These are phyloP conservation scores for Gomphus sp. DNA, from an alignment of 1,284 basidiomycete species.

Conservation along the genomic window DNA sequence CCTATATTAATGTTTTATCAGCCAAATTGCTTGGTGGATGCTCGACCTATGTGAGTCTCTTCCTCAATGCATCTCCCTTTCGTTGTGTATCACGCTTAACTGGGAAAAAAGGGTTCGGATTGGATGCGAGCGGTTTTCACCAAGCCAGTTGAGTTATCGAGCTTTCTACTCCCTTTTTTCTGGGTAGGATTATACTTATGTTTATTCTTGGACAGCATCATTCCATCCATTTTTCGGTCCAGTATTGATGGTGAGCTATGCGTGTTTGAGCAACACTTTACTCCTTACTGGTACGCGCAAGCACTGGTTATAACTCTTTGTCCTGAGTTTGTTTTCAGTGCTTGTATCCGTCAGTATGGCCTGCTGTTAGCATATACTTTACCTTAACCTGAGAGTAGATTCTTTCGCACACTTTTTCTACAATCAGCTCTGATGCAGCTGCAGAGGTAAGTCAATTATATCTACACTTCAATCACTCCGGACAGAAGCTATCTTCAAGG, in stretches of 20 bases:
- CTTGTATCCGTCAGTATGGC: slow-evolving; percentile 60
- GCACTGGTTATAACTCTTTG: slow-evolving; percentile 5
- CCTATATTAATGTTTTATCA: slow-evolving; percentile 17
- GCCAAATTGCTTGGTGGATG: slow-evolving; percentile 86
- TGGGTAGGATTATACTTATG: background rate
- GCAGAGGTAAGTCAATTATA: slow-evolving; percentile 55
- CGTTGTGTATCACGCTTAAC: background rate
- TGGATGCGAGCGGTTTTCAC: slow-evolving; percentile 80
- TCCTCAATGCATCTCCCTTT: slow-evolving; percentile 1
- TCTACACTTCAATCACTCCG: background rate
- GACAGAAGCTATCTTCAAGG: slow-evolving; percentile 32
- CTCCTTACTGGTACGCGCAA: slow-evolving; percentile 56
- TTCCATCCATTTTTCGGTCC: slow-evolving; percentile 86
- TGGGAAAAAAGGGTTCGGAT: slow-evolving; percentile 50
- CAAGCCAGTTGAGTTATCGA: slow-evolving; percentile 51
- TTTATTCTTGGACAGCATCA: slow-evolving; percentile 31
- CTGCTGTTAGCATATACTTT: background rate
- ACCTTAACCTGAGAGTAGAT: slow-evolving; percentile 46
- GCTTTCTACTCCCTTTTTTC: background rate
- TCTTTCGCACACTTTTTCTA: slow-evolving; percentile 87
- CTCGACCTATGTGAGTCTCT: slow-evolving; percentile 52
- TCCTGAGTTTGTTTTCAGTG: slow-evolving; percentile 31
- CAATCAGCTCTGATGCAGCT: slow-evolving; percentile 83
- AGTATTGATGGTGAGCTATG: slow-evolving; percentile 78
- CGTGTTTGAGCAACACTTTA: slow-evolving; percentile 81